A percentile compares a stretch with the other conserved stretches of the same genome.
phyloP scores from a whole-genome alignment of 108 stramenopile genomes.

The Stephanodiscus triporus region DNA sequence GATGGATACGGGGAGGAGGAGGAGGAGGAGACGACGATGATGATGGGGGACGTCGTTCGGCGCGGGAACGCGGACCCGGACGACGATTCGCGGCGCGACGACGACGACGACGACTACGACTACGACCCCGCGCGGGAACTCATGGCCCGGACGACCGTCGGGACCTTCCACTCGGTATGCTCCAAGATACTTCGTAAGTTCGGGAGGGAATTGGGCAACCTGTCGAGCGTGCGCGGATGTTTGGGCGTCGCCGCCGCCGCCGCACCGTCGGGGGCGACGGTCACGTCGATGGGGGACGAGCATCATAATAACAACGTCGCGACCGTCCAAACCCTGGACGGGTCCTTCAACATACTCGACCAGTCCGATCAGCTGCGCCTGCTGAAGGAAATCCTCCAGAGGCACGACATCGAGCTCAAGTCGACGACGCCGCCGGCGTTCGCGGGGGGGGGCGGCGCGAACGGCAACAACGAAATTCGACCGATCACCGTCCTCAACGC shows the following conservation, averaged over 20 bases:
- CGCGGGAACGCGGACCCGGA: slow-evolving; percentile 38
- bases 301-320: too few relatives aligned
- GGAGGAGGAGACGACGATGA: slow-evolving; percentile 5
- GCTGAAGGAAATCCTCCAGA: slow-evolving; percentile 62
- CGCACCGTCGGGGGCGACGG: too few relatives aligned
- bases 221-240: slow-evolving; percentile 56
- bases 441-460: slow-evolving; percentile 16
- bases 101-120: slow-evolving; percentile 19
- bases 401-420: slow-evolving; percentile 51
- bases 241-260: too few relatives aligned
- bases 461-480: slow-evolving; percentile 47
- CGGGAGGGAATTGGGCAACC: slow-evolving; percentile 52
- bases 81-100: too few relatives aligned
- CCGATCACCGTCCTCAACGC: slow-evolving; percentile 63
- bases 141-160: slow-evolving; percentile 65
- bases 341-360: slow-evolving; percentile 74
- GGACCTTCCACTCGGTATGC: slow-evolving; percentile 90
- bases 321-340: slow-evolving; percentile 49
- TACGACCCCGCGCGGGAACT: slow-evolving; percentile 24
- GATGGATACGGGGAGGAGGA: not conserved
- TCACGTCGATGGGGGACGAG: not conserved
- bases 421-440: slow-evolving; percentile 6
- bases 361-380: slow-evolving; percentile 71
- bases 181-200: slow-evolving; percentile 80
- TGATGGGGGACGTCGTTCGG: slow-evolving; percentile 14